Conservation (phyloP, 192 early-diverging fungal species). For the Coemansia sp. region DNA sequence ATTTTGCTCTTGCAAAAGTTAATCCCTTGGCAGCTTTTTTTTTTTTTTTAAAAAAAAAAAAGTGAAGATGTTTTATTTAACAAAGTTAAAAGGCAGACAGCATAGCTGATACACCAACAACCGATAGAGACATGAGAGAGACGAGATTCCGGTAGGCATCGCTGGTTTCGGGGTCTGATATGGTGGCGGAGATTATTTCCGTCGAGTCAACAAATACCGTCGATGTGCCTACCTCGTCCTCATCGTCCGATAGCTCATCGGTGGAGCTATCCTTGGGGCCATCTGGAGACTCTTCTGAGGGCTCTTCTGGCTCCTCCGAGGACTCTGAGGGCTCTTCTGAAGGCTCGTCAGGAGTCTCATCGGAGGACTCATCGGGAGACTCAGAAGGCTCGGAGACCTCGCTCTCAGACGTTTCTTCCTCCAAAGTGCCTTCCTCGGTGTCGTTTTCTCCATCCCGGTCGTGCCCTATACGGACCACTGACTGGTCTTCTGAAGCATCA, state of each 20-base stretch:
- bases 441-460: background rate
- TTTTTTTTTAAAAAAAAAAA: too few species aligned
- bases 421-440: too few species aligned
- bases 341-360: too few species aligned
- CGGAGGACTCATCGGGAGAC: too few species aligned
- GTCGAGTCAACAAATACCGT: constrained; percentile 23
- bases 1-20: too few species aligned
- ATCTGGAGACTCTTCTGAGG: too few species aligned
- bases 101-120: constrained; percentile 27
- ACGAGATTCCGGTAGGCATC: background rate
- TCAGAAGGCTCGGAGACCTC: too few species aligned
- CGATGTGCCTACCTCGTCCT: constrained; percentile 6
- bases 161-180: background rate
- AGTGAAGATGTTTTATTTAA: too few species aligned
- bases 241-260: background rate
- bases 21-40: too few species aligned
- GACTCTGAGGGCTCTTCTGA: too few species aligned
- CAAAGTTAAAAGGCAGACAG: constrained; percentile 26
- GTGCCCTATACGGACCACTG: background rate
- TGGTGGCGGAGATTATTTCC: constrained; percentile 2
- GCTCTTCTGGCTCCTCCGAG: too few species aligned
- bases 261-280: background rate
- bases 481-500: background rate
- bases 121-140: constrained; percentile 18
- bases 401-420: too few species aligned